A percentile compares a stretch with the other conserved stretches of the same genome.
These are phyloP conservation scores for Lachancea kluyveri DNA, from an alignment of 805 yeast genomes.

Conservation along the genomic window DNA sequence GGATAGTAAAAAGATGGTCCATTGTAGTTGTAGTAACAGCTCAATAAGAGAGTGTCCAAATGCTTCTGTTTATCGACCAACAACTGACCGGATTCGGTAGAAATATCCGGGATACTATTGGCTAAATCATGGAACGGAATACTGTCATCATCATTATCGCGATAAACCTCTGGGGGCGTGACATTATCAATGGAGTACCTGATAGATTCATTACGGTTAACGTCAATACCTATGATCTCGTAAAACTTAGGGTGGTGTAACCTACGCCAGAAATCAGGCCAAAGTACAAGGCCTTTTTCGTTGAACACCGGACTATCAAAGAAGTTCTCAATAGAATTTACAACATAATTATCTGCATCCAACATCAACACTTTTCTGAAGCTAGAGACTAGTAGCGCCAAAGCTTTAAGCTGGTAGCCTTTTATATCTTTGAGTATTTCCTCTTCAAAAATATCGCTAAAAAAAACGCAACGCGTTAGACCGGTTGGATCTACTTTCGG, in stretches of 20 bases:
- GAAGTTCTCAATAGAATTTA: constrained; percentile 53
- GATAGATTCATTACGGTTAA: constrained; percentile 35
- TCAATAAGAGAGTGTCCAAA: constrained; percentile 48
- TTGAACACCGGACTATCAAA: constrained; percentile 53
- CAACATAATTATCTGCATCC: constrained; percentile 75
- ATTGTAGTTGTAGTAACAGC: constrained; percentile 58
- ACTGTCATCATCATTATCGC: constrained; percentile 23
- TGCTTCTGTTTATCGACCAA: constrained; percentile 57
- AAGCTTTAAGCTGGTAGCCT: constrained; percentile 63
- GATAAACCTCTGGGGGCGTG: constrained; percentile 26
- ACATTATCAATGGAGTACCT: constrained; percentile 32
- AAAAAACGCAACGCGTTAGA: constrained; percentile 47
- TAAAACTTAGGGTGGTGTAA: constrained; percentile 71
- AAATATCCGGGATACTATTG: constrained; percentile 62
- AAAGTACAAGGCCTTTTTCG: constrained; percentile 46
- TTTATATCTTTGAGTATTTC: constrained; percentile 42
- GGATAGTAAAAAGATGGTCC: constrained; percentile 70
- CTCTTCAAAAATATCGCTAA: constrained; percentile 49
- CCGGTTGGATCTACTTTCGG: constrained; percentile 43
- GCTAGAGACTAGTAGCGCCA: constrained; percentile 65
- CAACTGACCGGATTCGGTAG: constrained; percentile 69
- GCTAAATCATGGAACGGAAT: constrained; percentile 52
- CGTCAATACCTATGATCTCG: constrained; percentile 53
- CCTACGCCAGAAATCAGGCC: constrained; percentile 91
- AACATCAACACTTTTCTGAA: constrained; percentile 66